phyloP scores from a whole-genome alignment of 2,329 filamentous ascomycete species.

The Samsoniella hepiali region DNA sequence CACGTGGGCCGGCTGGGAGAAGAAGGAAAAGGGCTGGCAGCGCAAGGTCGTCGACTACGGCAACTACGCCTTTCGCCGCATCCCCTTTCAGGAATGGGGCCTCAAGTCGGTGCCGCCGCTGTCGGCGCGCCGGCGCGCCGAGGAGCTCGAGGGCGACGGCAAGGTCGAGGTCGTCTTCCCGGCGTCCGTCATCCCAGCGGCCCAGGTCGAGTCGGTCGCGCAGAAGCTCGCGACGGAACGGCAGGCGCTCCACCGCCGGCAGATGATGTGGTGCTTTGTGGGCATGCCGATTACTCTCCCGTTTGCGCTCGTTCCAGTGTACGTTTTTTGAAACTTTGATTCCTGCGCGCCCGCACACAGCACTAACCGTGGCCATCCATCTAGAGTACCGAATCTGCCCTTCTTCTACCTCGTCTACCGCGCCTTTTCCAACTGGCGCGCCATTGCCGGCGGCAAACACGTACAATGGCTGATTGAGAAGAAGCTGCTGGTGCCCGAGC shows the following conservation, averaged over 20 bases:
- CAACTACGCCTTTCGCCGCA: conserved; percentile 78
- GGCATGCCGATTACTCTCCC: conserved; percentile 82
- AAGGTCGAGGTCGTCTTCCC: conserved; percentile 77
- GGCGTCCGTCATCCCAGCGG: conserved; percentile 60
- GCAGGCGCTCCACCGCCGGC: conserved; percentile 70
- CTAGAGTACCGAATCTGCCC: conserved; percentile 83
- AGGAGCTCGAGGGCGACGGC: conserved; percentile 59
- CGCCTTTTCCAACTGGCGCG: conserved; percentile 88
- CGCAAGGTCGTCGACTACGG: conserved; percentile 81
- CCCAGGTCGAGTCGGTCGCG: conserved; percentile 64
- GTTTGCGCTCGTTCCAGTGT: conserved; percentile 82
- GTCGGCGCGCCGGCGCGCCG: conserved; percentile 60
- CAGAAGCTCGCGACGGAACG: conserved; percentile 72
- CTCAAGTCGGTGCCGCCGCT: conserved; percentile 90
- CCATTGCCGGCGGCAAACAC: conserved; percentile 79
- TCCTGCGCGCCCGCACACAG: neutral
- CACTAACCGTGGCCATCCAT: neutral
- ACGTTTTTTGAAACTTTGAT: conserved; percentile 38
- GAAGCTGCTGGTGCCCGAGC: conserved; percentile 62
- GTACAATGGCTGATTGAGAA: conserved; percentile 77
- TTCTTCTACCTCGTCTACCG: conserved; percentile 96
- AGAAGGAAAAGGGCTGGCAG: conserved; percentile 82
- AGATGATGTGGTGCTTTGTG: conserved; percentile 75
- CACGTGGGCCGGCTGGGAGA: conserved; percentile 85
- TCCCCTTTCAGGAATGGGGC: conserved; percentile 97